Percentiles rank a stretch among this genome's conserved stretches.
phyloP scores from a whole-genome alignment of 1,284 basidiomycete genomes.

The Irpex sp. region DNA sequence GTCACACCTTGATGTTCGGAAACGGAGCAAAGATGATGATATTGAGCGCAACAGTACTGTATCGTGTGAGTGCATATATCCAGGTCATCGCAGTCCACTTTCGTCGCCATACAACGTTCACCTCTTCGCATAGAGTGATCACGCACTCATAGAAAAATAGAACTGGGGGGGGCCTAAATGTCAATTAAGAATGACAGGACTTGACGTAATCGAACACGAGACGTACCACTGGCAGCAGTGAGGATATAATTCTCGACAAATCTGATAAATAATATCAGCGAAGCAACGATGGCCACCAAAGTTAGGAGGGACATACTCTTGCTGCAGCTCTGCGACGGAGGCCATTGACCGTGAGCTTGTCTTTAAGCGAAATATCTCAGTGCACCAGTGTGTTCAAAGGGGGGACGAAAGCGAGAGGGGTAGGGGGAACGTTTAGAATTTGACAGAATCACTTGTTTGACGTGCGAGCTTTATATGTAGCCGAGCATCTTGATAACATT shows the following conservation, averaged over 20 bases:
- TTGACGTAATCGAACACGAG: background rate
- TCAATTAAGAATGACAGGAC: background rate
- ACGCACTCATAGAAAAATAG: background rate
- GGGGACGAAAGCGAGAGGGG: no score
- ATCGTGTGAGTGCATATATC: background rate
- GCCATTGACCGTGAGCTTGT: no score
- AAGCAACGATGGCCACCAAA: no score
- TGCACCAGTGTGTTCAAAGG: no score
- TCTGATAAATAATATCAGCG: background rate
- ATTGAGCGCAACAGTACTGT: background rate
- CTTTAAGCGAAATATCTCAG: no score
- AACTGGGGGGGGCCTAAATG: background rate
- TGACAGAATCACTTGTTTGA: no score
- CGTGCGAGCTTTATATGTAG: no score
- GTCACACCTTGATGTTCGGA: background rate
- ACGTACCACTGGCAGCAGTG: background rate
- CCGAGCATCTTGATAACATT: no score
- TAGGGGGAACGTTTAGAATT: no score
- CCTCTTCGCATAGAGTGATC: background rate
- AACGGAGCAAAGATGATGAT: background rate
- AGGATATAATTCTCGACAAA: background rate
- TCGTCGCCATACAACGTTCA: background rate
- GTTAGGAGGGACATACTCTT: no score
- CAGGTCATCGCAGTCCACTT: background rate
- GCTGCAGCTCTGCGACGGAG: no score